Evolutionary conservation across 768 basidiomycete genomes (phyloP), one percentile per base, ranked within the genome.

Genomic region (Boletellus emodensis): DNA sequence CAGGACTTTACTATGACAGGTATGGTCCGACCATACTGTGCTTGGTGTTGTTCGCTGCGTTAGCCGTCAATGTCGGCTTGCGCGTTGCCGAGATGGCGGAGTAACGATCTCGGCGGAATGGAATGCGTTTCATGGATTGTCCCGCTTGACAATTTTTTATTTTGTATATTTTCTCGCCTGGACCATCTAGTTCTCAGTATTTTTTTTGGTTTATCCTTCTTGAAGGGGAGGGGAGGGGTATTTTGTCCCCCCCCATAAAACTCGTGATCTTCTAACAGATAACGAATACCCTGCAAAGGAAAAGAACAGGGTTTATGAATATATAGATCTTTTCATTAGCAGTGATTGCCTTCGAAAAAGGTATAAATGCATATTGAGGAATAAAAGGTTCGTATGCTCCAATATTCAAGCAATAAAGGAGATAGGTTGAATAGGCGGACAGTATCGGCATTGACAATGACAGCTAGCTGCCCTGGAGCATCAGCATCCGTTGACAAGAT

Each of bases 1-100:
- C 87, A 48, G 88, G 90, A 20, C 57, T 91, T 45, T 95, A 95
- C 69, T 91, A 93, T 63, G 92, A 95, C 71, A 87, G 84, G 69
- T 91, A 85, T 55, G 90, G 92, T 0, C 91, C 92, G 34, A 89
- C 86, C 1, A 63, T 84, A 4, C 72, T 95, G 20, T 90, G 87
- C 56, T 56, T 81, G 22, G 76, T 85, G 36, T 68, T 96, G 39
- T 78, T 88, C 49, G 69, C 74, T 33, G 88, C 90, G 15, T 68
- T 94, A 45, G 77, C 78, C 18, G 79, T 84, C 54, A 94, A 94
- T 62, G 79, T 94, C 55, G 85, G 76, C 18, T 66, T 93, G 59
- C 73, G 90, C 49, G 59, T 83, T 48, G 66, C 75, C 12, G 82
- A 88, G 66, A 76, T 86, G 76, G 41, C 5, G 5, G 32, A 40